A percentile compares a stretch with the other conserved stretches of the same genome.
Conservation (phyloP, 257 asterid species). For the Thymus quinquecostatus region DNA sequence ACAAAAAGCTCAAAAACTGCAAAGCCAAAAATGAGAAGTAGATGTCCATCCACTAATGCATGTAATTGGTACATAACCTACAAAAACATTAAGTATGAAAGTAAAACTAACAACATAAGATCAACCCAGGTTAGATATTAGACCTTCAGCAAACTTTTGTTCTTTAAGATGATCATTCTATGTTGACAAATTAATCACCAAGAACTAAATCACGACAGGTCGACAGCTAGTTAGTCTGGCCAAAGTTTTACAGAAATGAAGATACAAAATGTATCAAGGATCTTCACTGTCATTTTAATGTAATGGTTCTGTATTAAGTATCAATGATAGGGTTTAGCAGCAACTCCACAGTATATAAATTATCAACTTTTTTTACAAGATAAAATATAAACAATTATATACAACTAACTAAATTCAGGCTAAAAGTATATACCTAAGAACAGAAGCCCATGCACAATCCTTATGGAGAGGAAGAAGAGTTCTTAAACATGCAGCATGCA, state of each 20-base stretch:
- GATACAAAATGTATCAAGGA: too few relatives aligned
- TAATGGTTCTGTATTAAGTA: too few relatives aligned
- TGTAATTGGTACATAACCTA: not conserved
- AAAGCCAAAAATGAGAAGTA: slow-evolving; percentile 9
- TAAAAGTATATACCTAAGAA: slow-evolving; percentile 1
- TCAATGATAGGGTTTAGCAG: too few relatives aligned
- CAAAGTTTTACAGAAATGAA: too few relatives aligned
- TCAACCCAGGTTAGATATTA: too few relatives aligned
- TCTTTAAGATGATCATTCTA: too few relatives aligned
- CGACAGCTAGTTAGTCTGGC: too few relatives aligned
- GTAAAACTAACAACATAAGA: not conserved
- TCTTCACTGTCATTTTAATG: too few relatives aligned
- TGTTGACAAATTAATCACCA: too few relatives aligned
- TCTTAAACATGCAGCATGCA: not conserved
- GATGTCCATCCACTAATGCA: slow-evolving; percentile 8
- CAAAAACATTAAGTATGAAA: slow-evolving; percentile 6
- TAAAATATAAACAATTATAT: too few relatives aligned
- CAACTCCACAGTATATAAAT: not conserved
- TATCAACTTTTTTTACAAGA: not conserved
- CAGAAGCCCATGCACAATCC: not conserved
- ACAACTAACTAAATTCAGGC: not conserved
- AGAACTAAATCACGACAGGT: too few relatives aligned
- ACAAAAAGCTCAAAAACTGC: not conserved
- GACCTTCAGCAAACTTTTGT: too few relatives aligned
- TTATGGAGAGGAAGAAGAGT: slow-evolving; percentile 9